phyloP scores from a whole-genome alignment of 352 stramenopile species.

The Pythium sukuiense region DNA sequence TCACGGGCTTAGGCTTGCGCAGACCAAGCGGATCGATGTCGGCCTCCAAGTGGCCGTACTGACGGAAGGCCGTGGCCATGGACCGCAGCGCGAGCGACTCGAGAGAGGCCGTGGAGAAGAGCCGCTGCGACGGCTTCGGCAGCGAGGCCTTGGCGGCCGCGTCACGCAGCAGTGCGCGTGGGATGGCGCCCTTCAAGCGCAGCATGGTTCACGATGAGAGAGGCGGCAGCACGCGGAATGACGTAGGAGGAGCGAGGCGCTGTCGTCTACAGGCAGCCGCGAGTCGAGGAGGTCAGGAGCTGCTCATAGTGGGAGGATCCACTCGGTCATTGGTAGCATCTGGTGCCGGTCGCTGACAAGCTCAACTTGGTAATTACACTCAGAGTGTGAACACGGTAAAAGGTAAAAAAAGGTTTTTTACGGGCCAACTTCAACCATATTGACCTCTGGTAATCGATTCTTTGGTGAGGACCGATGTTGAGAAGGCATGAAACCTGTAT shows the following conservation, averaged over 20 bases:
- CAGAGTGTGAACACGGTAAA: not conserved
- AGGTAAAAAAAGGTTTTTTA: constrained; percentile 12
- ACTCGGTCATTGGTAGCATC: constrained; percentile 7
- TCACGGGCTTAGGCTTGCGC: constrained; percentile 36
- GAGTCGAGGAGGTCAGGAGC: not conserved
- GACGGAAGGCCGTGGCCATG: constrained; percentile 72
- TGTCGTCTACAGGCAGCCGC: constrained; percentile 18
- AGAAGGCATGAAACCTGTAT: not conserved
- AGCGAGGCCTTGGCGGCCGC: constrained; percentile 11
- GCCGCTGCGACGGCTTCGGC: constrained; percentile 26
- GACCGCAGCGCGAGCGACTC: constrained; percentile 63
- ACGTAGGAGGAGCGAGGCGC: not conserved
- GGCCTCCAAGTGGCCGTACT: constrained; percentile 74
- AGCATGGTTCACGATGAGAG: constrained; percentile 37
- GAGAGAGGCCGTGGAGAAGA: constrained; percentile 42
- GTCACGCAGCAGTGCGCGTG: constrained; percentile 30
- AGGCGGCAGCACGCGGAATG: constrained; percentile 1
- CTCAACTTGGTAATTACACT: constrained; percentile 30
- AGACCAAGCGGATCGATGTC: constrained; percentile 65
- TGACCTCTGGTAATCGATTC: constrained; percentile 3
- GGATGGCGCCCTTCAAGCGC: constrained; percentile 47
- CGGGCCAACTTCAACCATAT: constrained; percentile 21
- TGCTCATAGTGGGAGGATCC: constrained; percentile 15
- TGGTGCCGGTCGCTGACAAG: constrained; percentile 9
- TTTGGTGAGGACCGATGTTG: not conserved